Conservation (phyloP, 2,329 filamentous ascomycete species). For the Epichloe scottii region DNA sequence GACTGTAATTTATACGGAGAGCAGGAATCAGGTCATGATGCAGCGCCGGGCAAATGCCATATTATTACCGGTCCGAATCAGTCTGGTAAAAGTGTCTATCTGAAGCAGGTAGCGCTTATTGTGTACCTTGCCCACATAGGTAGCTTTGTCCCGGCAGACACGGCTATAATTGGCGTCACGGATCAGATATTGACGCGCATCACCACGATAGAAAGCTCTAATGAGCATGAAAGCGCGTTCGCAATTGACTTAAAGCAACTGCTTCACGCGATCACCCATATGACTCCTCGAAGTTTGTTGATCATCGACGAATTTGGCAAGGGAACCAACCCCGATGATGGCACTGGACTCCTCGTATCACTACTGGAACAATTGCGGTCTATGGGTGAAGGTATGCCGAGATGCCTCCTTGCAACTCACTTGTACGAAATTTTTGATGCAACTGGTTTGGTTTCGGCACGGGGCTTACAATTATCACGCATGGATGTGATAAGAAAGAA, state of each 20-base stretch:
- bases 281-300: conserved; percentile 65
- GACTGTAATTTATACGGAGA: conserved; percentile 60
- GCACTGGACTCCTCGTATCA: conserved; percentile 44
- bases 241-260: conserved; percentile 79
- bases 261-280: conserved; percentile 59
- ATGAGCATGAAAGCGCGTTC: conserved; percentile 48
- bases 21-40: conserved; percentile 12
- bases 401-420: conserved; percentile 50
- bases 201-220: conserved; percentile 55
- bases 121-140: conserved; percentile 89
- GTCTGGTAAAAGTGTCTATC: conserved; percentile 90
- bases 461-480: conserved; percentile 47
- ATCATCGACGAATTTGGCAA: conserved; percentile 88
- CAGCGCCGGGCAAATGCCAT: conserved; percentile 36
- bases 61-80: conserved; percentile 89
- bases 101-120: conserved; percentile 86
- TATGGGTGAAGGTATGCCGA: conserved; percentile 34
- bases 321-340: conserved; percentile 46
- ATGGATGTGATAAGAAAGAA: conserved; percentile 56
- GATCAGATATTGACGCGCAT: conserved; percentile 88
- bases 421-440: conserved; percentile 62
- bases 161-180: conserved; percentile 69
- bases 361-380: conserved; percentile 43
- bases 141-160: conserved; percentile 75
- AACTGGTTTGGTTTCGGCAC: conserved; percentile 37